A percentile compares a stretch with the other conserved stretches of the same genome.
Conservation (phyloP, 257 asterid genomes). For the Lycium barbarum region DNA sequence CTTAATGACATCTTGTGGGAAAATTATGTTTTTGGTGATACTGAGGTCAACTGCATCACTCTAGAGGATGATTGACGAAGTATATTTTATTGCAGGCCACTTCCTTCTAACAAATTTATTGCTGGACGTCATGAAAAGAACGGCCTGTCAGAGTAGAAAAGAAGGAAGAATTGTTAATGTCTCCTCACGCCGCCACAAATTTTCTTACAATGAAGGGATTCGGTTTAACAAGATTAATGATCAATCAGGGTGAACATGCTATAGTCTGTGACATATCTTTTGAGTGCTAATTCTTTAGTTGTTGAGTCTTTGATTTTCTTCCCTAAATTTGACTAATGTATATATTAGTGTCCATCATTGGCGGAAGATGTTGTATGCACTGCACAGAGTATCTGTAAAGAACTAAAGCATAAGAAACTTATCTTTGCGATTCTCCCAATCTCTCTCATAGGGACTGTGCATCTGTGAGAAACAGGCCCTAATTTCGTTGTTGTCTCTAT, state of each 20-base stretch:
- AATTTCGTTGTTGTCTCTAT: neutral
- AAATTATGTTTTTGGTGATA: neutral
- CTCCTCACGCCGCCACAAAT: slow-evolving; percentile 70
- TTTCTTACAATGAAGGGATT: slow-evolving; percentile 66
- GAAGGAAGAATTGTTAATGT: slow-evolving; percentile 92
- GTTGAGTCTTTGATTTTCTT: neutral
- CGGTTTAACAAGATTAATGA: slow-evolving; percentile 68
- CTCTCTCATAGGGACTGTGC: neutral
- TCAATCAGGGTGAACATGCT: slow-evolving; percentile 51
- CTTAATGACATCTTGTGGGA: neutral
- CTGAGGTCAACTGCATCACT: neutral
- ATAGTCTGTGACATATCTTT: slow-evolving; percentile 1
- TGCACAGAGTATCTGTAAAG: neutral
- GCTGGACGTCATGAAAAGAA: slow-evolving; percentile 77
- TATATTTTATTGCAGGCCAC: slow-evolving; percentile 67
- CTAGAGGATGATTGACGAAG: neutral
- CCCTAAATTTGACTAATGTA: neutral
- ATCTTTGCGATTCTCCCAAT: neutral
- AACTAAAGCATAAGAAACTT: neutral
- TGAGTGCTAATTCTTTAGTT: neutral
- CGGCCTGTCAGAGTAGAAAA: slow-evolving; percentile 57
- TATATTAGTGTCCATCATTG: neutral
- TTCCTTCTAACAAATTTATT: slow-evolving; percentile 73
- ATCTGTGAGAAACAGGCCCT: neutral
- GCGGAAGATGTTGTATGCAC: neutral